Evolutionary conservation across 1,284 basidiomycete genomes (phyloP).

Genomic region (Naganishia liquefaciens): DNA sequence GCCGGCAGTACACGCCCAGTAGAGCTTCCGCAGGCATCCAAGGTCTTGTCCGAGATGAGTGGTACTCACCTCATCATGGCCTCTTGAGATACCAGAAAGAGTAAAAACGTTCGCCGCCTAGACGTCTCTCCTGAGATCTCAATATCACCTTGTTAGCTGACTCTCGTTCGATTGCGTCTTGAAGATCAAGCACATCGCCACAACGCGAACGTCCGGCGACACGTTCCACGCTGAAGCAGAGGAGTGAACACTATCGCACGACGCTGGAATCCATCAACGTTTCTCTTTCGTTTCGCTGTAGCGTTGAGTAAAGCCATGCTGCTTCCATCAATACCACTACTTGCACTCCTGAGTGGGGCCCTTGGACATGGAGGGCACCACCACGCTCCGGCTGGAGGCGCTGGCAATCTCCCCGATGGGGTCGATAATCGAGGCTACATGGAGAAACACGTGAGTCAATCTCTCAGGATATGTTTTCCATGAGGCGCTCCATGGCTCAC

Average conservation of each 20-base stretch:
- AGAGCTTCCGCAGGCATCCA: not conserved
- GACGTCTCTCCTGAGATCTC: no score
- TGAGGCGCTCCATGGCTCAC: not conserved
- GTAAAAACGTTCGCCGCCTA: constrained; percentile 3
- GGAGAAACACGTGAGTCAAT: constrained; percentile 32
- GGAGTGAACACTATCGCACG: no score
- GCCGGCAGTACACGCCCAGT: not conserved
- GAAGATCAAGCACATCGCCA: no score
- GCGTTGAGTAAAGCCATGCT: no score
- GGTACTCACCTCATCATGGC: not conserved
- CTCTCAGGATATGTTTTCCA: not conserved
- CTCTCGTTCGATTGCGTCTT: no score
- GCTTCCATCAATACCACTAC: constrained; percentile 2
- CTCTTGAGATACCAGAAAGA: constrained; percentile 16
- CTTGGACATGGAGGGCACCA: constrained; percentile 13
- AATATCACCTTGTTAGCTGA: no score
- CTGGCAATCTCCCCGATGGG: constrained; percentile 8
- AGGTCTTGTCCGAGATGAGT: constrained; percentile 23
- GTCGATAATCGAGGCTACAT: constrained; percentile 30
- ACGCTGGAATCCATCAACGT: no score
- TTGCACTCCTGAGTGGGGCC: constrained; percentile 1
- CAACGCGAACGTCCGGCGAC: no score
- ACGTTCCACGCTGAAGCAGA: no score
- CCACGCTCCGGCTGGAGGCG: constrained; percentile 13
- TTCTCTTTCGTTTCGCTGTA: no score